phyloP scores from a whole-genome alignment of 352 stramenopile species.

The Phytopythium chamaehyphon region DNA sequence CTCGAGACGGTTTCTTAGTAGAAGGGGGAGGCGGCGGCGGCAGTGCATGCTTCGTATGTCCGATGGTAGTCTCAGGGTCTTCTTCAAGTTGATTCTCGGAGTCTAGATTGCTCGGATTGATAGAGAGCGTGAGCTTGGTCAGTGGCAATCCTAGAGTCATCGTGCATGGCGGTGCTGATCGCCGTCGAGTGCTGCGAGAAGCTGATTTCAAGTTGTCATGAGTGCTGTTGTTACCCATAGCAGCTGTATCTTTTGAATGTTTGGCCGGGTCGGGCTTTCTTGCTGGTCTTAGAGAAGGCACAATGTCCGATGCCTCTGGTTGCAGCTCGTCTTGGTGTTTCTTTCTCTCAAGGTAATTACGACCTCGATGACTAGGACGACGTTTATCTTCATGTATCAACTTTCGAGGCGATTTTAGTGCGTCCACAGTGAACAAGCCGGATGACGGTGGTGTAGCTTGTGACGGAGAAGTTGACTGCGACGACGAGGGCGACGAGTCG shows the following conservation, averaged over 20 bases:
- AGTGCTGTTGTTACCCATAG: background rate
- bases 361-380: background rate
- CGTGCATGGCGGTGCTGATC: slow-evolving; percentile 1
- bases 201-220: background rate
- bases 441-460: background rate
- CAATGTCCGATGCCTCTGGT: background rate
- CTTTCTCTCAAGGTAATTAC: background rate
- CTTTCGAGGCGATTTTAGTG: background rate
- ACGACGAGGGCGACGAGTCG: background rate
- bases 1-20: background rate
- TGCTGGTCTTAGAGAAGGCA: background rate
- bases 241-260: too few relatives aligned
- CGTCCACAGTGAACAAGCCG: background rate
- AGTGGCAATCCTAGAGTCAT: slow-evolving; percentile 2
- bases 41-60: background rate
- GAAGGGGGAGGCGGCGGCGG: background rate
- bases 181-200: background rate
- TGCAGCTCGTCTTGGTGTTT: background rate
- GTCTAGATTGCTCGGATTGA: background rate
- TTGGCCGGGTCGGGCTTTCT: background rate
- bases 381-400: background rate
- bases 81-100: background rate
- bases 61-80: background rate
- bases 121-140: slow-evolving; percentile 1
- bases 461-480: background rate